Evolutionary conservation across 2,329 filamentous ascomycete species (phyloP), one percentile per base, ranked within the genome.

Genomic region (Nemania bipapillata): DNA sequence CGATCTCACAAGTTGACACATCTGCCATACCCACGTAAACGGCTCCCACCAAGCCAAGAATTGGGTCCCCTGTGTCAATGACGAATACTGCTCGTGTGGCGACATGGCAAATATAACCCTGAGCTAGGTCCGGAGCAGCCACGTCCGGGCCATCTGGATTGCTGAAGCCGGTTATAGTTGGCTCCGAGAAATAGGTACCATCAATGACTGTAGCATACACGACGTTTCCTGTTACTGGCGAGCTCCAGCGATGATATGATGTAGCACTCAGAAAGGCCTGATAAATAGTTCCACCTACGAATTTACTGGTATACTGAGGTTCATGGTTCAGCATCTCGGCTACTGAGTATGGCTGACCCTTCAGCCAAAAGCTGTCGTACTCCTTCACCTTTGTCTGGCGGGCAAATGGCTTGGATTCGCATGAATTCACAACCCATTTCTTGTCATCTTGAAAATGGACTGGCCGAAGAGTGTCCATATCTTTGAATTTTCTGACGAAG

Each of bases 11-110:
- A 0, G 89, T 88, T 54, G 87, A 90, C 12, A 92, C 90, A 78
- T 93, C 91, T 26, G 87, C 88, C 91, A 93, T 93, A 0, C 91
- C 91, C 1, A 93, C 85, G 0, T 86, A 88, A 17, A 93, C 80
- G 70, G 92, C 90, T 0, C 84, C 87, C 81, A 93, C 85, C 30
- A 92, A 79, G 0, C 91, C 91, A 40, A 92, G 87, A 1, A 82
- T 81, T 12, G 50, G 50, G 65, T 90, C 88, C 69, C 91, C 89
- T 0, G 90, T 88, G 74, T 92, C 84, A 63, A 92, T 86, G 71
- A 91, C 86, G 71, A 92, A 88, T 59, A 93, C 78, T 0, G 87
- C 89, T 4, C 91, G 81, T 1, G 90, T 89, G 0, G 90, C 90
- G 9, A 90, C 80, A 0, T 85, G 82, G 0, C 87, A 86, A 49